Base-by-base conservation (phyloP, 2,329 filamentous ascomycete genomes). In the Ascochyta viciae-villosae region DNA sequence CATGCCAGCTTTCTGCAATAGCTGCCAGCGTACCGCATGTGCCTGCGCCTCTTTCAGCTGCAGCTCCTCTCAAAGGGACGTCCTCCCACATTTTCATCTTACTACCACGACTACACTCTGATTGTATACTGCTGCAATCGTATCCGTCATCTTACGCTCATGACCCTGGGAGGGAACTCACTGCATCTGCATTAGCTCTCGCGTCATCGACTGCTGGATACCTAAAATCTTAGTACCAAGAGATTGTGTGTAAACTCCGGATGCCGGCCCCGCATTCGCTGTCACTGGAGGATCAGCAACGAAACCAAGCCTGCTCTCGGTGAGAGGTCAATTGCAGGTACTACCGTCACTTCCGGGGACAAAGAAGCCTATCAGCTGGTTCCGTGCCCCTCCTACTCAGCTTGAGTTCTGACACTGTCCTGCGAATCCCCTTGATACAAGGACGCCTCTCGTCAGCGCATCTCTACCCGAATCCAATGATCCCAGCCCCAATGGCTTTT, bases 231-330 rank as follows among this genome's bases (percentile, higher is more conserved):
- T 53, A 56, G 49, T 48, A 63, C 54, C 61, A 62, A 63, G 57
- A 58, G 47, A 26, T 58, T 50, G 48, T 57, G 39, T 60, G 44
- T 47, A 37, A 64, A 60, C 45, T 64, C 62, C 64, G 65, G 63
- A 55, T 60, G 50, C 60, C 70, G 68, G 70, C 70, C 70, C 70
- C 70, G 65, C 70, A 65, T 60, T 60, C 63, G 63, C 61, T 60
- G 31, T 54, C 54, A 66, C 57, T 60, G 49, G 54, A 62, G 34
- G 48, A 67, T 64, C 63, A 64, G 51, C 64, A 58, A 51, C 50
- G 54, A 51, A 57, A 35, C 47, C 47, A 55, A 58, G 54, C 58
- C 42, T 61, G 16, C 38, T 13, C 38, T 51, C 42, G 47, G 53
- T 51, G 42, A 56, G 49, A 54, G 39, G 42, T 56, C 47, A 39